Evolutionary conservation across 176 grass and related monocot genomes (phyloP).

Genomic region (Hordeum marinum): DNA sequence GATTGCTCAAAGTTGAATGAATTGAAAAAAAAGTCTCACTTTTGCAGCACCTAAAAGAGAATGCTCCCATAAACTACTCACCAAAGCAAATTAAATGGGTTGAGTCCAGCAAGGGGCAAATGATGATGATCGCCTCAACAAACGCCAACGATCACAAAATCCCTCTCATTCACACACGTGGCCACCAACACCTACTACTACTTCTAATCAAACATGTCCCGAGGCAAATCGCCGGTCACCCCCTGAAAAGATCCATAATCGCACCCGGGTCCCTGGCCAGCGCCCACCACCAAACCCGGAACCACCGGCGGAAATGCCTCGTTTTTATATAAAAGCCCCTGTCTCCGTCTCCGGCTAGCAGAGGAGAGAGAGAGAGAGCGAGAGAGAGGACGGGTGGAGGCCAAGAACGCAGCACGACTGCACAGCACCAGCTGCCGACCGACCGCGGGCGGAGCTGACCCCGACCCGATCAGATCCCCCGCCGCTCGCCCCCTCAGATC

Average conservation of each 20-base stretch:
- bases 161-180: conserved; percentile 12
- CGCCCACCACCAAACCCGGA: conserved; percentile 33
- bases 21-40: neutral
- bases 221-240: neutral
- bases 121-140: neutral
- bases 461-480: conserved; percentile 17
- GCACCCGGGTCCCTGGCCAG: neutral
- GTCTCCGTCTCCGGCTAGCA: conserved; percentile 38
- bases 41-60: neutral
- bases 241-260: neutral
- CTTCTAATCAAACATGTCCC: neutral
- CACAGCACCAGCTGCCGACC: neutral
- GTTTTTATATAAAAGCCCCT: conserved; percentile 31
- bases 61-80: neutral
- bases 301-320: conserved; percentile 1
- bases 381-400: neutral
- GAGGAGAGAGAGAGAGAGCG: neutral
- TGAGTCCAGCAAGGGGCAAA: neutral
- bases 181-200: neutral
- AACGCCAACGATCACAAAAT: neutral
- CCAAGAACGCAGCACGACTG: conserved; percentile 3
- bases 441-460: conserved; percentile 10
- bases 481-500: conserved; percentile 8
- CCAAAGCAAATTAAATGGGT: neutral
- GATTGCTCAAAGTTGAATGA: neutral